Conservation (phyloP, 2,329 filamentous ascomycete species). For the Hymenoscyphus salicellus region DNA sequence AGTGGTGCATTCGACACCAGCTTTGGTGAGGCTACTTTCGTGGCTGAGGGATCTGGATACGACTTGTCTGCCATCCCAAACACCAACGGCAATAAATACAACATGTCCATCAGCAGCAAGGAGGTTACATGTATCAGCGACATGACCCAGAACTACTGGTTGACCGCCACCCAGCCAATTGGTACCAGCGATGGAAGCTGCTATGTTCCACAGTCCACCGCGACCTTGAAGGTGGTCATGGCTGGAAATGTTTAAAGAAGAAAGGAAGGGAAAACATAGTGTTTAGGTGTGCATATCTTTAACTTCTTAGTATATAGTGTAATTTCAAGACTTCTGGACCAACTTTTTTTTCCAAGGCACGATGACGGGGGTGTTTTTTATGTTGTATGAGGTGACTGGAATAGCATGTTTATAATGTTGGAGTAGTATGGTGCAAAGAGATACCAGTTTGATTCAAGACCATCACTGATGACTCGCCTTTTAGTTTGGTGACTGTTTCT, state of each 20-base stretch:
- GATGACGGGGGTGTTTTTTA: background rate
- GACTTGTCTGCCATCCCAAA: slow-evolving; percentile 36
- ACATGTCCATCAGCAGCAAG: slow-evolving; percentile 31
- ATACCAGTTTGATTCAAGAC: background rate
- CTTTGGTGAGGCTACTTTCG: slow-evolving; percentile 33
- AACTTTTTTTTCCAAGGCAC: background rate
- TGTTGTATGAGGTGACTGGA: background rate
- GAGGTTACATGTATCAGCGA: slow-evolving; percentile 31
- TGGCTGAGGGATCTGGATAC: slow-evolving; percentile 28
- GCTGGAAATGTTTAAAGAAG: slow-evolving; percentile 24
- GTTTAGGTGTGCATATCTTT: slow-evolving; percentile 11
- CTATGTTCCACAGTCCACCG: slow-evolving; percentile 27
- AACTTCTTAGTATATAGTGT: slow-evolving; percentile 26
- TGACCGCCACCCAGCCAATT: slow-evolving; percentile 27
- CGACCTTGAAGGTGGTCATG: slow-evolving; percentile 29
- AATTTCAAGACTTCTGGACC: slow-evolving; percentile 19
- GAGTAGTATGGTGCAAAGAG: background rate
- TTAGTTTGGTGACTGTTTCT: background rate
- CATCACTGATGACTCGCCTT: background rate
- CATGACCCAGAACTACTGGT: slow-evolving; percentile 33
- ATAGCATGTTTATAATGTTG: background rate
- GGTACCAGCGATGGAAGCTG: slow-evolving; percentile 33
- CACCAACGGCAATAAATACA: slow-evolving; percentile 29
- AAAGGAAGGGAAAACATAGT: background rate
- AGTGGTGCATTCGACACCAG: slow-evolving; percentile 29